These are phyloP conservation scores for Globisporangium nodosum DNA, from an alignment of 352 stramenopile species.

Conservation along the genomic window DNA sequence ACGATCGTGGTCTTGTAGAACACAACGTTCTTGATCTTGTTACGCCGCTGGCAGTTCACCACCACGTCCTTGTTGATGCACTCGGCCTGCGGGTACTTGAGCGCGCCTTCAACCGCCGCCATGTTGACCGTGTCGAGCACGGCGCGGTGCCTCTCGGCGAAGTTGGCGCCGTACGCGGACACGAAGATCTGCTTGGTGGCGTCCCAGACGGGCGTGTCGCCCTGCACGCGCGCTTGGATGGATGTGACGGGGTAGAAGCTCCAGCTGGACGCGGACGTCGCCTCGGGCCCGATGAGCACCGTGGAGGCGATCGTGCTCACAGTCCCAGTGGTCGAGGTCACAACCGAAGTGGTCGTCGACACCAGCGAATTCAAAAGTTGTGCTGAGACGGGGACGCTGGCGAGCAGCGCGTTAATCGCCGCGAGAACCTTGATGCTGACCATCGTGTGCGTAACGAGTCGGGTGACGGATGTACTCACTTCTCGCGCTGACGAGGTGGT, in stretches of 20 bases:
- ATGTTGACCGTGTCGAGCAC: slow-evolving; percentile 51
- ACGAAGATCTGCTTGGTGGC: slow-evolving; percentile 25
- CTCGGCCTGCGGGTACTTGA: slow-evolving; percentile 60
- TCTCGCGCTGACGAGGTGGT: too few relatives aligned
- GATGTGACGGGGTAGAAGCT: slow-evolving; percentile 33
- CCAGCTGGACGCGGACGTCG: too few relatives aligned
- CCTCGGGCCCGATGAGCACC: too few relatives aligned
- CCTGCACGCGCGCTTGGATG: slow-evolving; percentile 49
- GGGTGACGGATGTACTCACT: too few relatives aligned
- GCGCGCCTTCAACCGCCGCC: slow-evolving; percentile 41
- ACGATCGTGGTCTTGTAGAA: slow-evolving; percentile 57
- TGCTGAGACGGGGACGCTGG: too few relatives aligned
- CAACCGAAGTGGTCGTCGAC: too few relatives aligned
- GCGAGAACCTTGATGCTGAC: too few relatives aligned
- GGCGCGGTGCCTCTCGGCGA: slow-evolving; percentile 36
- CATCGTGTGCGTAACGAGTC: too few relatives aligned
- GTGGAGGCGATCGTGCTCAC: too few relatives aligned
- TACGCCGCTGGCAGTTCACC: slow-evolving; percentile 42
- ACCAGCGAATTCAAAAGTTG: too few relatives aligned
- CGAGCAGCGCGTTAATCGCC: too few relatives aligned
- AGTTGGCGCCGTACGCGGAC: slow-evolving; percentile 29
- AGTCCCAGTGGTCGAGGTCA: too few relatives aligned
- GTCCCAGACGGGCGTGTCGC: slow-evolving; percentile 36
- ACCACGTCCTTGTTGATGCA: slow-evolving; percentile 44
- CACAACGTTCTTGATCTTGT: slow-evolving; percentile 48